These are phyloP conservation scores for Tuber calosporum DNA, from an alignment of 495 filamentous ascomycete species.

Conservation along the genomic window DNA sequence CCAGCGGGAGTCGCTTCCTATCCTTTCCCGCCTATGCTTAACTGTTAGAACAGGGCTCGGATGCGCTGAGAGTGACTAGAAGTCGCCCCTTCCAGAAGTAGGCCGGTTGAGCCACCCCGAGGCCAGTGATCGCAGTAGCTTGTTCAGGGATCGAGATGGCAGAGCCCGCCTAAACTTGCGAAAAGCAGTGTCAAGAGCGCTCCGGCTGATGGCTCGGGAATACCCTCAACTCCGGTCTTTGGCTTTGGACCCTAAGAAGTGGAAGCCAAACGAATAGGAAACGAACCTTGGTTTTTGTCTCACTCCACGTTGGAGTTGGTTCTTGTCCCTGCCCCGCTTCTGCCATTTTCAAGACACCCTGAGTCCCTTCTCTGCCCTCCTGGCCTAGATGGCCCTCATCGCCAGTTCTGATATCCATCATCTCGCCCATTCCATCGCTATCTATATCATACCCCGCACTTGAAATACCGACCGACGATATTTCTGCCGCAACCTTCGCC, in stretches of 20 bases:
- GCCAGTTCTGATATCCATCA: slow-evolving; percentile 26
- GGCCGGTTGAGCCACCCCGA: neutral
- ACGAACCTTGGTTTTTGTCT: slow-evolving; percentile 80
- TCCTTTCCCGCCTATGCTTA: slow-evolving; percentile 72
- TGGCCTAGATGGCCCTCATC: slow-evolving; percentile 22
- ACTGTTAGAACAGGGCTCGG: slow-evolving; percentile 13
- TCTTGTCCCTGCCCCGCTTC: slow-evolving; percentile 31
- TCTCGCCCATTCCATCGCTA: slow-evolving; percentile 27
- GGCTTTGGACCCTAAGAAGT: neutral
- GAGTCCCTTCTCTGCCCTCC: slow-evolving; percentile 22
- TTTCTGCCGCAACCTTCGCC: slow-evolving; percentile 20
- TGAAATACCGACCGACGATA: slow-evolving; percentile 27
- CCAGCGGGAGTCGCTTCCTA: slow-evolving; percentile 82
- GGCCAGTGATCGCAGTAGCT: neutral
- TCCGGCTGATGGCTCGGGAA: neutral
- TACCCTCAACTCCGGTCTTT: neutral
- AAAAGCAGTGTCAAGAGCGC: neutral
- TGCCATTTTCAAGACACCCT: slow-evolving; percentile 29
- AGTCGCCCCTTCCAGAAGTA: neutral
- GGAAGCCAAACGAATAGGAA: neutral
- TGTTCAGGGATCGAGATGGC: neutral
- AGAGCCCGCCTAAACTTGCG: neutral
- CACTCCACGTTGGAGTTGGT: slow-evolving; percentile 63
- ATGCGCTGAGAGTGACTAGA: slow-evolving; percentile 5
- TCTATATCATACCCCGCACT: slow-evolving; percentile 31